Percentiles rank a stretch among this genome's conserved stretches.
These are phyloP conservation scores for Wickerhamomyces sp. DNA, from an alignment of 1,139 yeast species.

Conservation along the genomic window DNA sequence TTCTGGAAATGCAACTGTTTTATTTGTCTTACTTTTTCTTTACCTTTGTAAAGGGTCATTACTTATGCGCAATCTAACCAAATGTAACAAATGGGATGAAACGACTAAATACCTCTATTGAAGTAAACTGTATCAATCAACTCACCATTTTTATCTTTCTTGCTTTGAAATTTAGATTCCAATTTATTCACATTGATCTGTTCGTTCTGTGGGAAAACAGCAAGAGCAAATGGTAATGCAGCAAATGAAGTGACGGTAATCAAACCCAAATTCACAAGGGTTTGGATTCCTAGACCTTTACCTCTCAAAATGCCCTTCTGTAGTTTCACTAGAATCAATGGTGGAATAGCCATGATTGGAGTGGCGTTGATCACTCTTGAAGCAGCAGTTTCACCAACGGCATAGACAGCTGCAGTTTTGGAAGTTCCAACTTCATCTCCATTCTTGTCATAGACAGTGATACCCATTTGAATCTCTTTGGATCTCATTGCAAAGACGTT, in stretches of 20 bases:
- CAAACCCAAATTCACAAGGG: conserved; percentile 72
- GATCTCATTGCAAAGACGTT: conserved; percentile 94
- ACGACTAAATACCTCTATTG: conserved; percentile 77
- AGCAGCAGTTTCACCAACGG: conserved; percentile 96
- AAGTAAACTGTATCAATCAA: conserved; percentile 62
- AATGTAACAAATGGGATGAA: background rate
- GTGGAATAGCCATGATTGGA: conserved; percentile 95
- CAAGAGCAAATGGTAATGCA: conserved; percentile 91
- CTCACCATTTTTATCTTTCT: conserved; percentile 62
- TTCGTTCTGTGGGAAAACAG: conserved; percentile 88
- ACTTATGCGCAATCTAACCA: background rate
- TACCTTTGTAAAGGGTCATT: too few species aligned
- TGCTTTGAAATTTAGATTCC: conserved; percentile 57
- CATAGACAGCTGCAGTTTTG: conserved; percentile 79
- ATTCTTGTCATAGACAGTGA: conserved; percentile 59
- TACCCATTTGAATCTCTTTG: conserved; percentile 86
- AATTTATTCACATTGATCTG: conserved; percentile 50
- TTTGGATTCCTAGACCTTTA: conserved; percentile 58
- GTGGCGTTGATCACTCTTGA: conserved; percentile 94
- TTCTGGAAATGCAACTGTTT: too few species aligned
- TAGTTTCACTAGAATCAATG: conserved; percentile 69
- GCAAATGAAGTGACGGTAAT: conserved; percentile 80
- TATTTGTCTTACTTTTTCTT: too few species aligned
- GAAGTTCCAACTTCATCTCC: conserved; percentile 76
- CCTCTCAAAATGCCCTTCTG: conserved; percentile 68